Evolutionary conservation across 1,284 basidiomycete genomes (phyloP).

Genomic region (Paramarasmius palmivorus): DNA sequence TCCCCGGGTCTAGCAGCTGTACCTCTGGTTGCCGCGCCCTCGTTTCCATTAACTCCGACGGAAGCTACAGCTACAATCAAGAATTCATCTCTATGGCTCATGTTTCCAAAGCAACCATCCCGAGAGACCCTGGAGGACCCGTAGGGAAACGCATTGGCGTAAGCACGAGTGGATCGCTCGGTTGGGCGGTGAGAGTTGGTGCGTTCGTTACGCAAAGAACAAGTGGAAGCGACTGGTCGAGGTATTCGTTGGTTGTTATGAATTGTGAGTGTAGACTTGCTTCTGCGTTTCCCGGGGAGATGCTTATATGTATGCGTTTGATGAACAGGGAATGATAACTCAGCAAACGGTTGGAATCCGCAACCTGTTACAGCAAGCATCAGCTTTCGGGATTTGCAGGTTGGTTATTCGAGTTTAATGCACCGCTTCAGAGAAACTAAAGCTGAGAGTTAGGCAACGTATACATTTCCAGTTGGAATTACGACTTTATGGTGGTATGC

Average conservation of each 20-base stretch:
- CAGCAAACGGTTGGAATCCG: not conserved
- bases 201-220: constrained; percentile 3
- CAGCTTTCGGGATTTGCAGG: constrained; percentile 11
- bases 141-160: constrained; percentile 8
- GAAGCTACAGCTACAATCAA: constrained; percentile 7
- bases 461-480: constrained; percentile 35
- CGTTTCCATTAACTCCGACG: not conserved
- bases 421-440: not conserved
- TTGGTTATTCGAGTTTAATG: not conserved
- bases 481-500: constrained; percentile 34
- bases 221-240: not conserved
- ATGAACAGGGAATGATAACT: not conserved
- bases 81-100: constrained; percentile 15
- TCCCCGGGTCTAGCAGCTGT: constrained; percentile 45
- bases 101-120: constrained; percentile 6
- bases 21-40: constrained; percentile 6
- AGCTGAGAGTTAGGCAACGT: constrained; percentile 24
- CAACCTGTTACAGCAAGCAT: constrained; percentile 6
- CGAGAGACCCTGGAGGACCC: constrained; percentile 9
- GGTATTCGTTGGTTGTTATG: constrained; percentile 10
- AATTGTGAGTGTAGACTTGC: constrained; percentile 4
- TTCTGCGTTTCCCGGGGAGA: no score
- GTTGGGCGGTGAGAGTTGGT: not conserved
- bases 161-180: not conserved
- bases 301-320: not conserved